A percentile compares a stretch with the other conserved stretches of the same genome.
Conservation (phyloP, 495 filamentous ascomycete species). For the Xylaria nigripes region DNA sequence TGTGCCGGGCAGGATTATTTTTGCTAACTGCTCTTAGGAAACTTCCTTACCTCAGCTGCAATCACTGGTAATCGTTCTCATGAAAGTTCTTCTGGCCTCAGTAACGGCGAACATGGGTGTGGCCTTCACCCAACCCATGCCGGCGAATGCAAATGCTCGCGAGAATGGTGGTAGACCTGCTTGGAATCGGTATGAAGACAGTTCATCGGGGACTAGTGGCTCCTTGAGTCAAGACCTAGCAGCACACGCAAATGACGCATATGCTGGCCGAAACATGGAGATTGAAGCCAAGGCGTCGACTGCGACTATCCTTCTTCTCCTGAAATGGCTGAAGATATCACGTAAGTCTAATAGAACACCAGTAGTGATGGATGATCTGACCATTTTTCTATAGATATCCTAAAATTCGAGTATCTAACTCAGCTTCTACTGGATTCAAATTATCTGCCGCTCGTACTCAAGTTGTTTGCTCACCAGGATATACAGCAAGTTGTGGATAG, state of each 20-base stretch:
- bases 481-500: constrained; percentile 80
- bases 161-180: constrained; percentile 30
- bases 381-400: constrained; percentile 56
- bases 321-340: constrained; percentile 96
- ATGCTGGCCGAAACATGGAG: constrained; percentile 65
- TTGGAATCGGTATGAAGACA: constrained; percentile 23
- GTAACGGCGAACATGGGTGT: constrained; percentile 53
- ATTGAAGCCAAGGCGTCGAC: constrained; percentile 87
- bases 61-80: constrained; percentile 85
- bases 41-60: constrained; percentile 76
- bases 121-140: constrained; percentile 26
- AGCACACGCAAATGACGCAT: constrained; percentile 54
- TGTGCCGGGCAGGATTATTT: background rate
- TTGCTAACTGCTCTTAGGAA: constrained; percentile 40
- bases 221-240: constrained; percentile 30
- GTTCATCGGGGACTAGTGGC: constrained; percentile 23
- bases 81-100: constrained; percentile 78
- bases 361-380: constrained; percentile 18
- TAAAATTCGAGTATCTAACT: constrained; percentile 93
- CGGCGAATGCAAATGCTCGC: constrained; percentile 24
- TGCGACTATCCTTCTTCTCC: constrained; percentile 68
- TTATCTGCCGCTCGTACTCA: constrained; percentile 84
- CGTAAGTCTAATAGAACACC: constrained; percentile 49
- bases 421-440: constrained; percentile 90
- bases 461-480: constrained; percentile 88